Percentiles rank a stretch among this genome's conserved stretches.
phyloP scores from a whole-genome alignment of 108 stramenopile species.

The Pseudonitzschia multiseries region DNA sequence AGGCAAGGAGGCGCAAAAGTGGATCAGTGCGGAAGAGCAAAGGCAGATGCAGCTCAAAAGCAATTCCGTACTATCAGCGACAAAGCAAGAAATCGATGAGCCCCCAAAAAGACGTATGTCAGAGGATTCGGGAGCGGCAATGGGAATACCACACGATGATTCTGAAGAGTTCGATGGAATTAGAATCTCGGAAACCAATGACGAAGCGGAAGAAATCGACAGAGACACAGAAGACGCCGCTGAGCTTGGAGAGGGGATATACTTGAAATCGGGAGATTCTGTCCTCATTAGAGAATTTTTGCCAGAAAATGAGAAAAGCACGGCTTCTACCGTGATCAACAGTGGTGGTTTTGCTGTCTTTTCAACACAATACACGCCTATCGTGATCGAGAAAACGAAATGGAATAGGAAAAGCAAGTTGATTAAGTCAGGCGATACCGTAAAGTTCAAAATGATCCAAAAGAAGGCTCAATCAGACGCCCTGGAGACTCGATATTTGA shows the following conservation, averaged over 20 bases:
- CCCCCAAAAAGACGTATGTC: background rate
- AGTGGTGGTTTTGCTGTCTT: conserved; percentile 82
- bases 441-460: conserved; percentile 63
- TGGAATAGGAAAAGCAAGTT: conserved; percentile 38
- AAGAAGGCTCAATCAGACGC: conserved; percentile 29
- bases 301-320: conserved; percentile 14
- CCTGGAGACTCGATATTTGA: conserved; percentile 65
- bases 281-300: conserved; percentile 52
- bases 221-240: conserved; percentile 45
- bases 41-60: conserved; percentile 4
- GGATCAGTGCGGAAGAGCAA: conserved; percentile 8
- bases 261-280: conserved; percentile 60
- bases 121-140: conserved; percentile 17
- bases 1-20: conserved; percentile 33
- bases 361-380: conserved; percentile 46
- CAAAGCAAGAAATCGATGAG: background rate
- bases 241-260: conserved; percentile 57
- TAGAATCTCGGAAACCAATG: conserved; percentile 1
- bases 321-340: conserved; percentile 45
- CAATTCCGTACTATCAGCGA: background rate
- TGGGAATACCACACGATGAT: conserved; percentile 4
- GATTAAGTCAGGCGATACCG: conserved; percentile 81
- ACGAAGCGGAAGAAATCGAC: conserved; percentile 35
- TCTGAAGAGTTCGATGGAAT: conserved; percentile 1
- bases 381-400: conserved; percentile 57